Conservation (phyloP, 1,139 yeast species). For the Candida labiduridarum region DNA sequence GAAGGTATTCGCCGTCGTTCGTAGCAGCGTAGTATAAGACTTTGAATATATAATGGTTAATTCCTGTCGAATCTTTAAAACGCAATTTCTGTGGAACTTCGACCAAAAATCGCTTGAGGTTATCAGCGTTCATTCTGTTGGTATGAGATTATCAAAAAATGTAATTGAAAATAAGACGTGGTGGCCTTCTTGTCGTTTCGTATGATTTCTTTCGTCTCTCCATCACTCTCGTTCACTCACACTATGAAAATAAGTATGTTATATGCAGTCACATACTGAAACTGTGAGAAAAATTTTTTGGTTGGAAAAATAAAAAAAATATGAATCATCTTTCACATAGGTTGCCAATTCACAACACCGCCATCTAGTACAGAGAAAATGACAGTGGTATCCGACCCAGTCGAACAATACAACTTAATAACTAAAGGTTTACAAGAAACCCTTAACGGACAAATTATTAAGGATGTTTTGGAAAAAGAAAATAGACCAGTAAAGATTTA, state of each 20-base stretch:
- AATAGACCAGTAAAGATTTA: conserved; percentile 82
- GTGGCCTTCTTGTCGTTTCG: not conserved
- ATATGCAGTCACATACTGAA: too few relatives aligned
- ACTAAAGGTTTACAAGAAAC: conserved; percentile 90
- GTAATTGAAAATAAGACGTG: not conserved
- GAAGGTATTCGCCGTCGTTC: conserved; percentile 31
- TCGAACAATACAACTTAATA: conserved; percentile 74
- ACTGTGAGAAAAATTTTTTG: not conserved
- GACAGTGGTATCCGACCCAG: conserved; percentile 33
- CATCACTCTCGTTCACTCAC: not conserved
- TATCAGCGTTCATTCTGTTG: conserved; percentile 19
- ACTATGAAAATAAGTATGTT: too few relatives aligned
- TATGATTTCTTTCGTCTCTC: not conserved
- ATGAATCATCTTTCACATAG: not conserved
- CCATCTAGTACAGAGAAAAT: not conserved
- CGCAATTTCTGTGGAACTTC: conserved; percentile 27
- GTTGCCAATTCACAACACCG: not conserved
- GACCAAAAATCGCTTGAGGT: conserved; percentile 30
- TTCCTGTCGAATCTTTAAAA: conserved; percentile 16
- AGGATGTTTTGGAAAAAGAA: conserved; percentile 76
- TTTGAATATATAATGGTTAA: conserved; percentile 24
- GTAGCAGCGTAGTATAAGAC: conserved; percentile 37
- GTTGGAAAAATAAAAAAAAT: conserved; percentile 1
- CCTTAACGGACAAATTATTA: conserved; percentile 84
- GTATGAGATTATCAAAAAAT: not conserved